Conservation (phyloP, 805 yeast genomes). For the Wickerhamiella cacticola region DNA sequence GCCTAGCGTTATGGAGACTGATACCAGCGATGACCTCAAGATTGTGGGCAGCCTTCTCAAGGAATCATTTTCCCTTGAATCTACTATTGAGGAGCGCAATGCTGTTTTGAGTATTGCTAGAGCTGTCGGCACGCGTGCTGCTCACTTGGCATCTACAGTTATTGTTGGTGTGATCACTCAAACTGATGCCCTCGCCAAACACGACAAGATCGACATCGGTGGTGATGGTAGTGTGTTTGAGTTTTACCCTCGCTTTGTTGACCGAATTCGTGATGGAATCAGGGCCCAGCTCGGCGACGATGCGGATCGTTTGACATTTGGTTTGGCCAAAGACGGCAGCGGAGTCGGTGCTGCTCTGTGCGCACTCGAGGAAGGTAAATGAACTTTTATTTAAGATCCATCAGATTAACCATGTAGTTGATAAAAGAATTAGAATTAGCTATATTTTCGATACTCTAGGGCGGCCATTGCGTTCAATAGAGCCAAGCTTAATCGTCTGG, state of each 20-base stretch:
- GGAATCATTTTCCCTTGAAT: conserved; percentile 56
- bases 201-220: conserved; percentile 76
- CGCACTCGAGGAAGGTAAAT: conserved; percentile 36
- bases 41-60: conserved; percentile 19
- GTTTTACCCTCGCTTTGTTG: conserved; percentile 81
- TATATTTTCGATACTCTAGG: too few species aligned
- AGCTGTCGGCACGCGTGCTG: conserved; percentile 81
- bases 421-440: neutral
- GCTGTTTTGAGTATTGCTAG: conserved; percentile 63
- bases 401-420: neutral
- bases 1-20: conserved; percentile 77
- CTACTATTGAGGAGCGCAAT: conserved; percentile 56
- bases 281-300: conserved; percentile 52
- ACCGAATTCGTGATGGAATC: conserved; percentile 68
- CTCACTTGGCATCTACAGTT: conserved; percentile 77
- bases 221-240: conserved; percentile 94
- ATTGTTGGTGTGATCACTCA: conserved; percentile 65
- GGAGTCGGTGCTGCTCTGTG: conserved; percentile 97
- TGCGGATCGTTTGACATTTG: conserved; percentile 60
- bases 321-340: conserved; percentile 87
- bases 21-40: conserved; percentile 54
- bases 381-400: neutral
- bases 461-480: too few species aligned
- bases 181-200: conserved; percentile 53
- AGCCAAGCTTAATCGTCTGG: too few species aligned